A percentile compares a stretch with the other conserved stretches of the same genome.
Evolutionary conservation across 768 basidiomycete genomes (phyloP).

Genomic region (Boletus rubescentipes): DNA sequence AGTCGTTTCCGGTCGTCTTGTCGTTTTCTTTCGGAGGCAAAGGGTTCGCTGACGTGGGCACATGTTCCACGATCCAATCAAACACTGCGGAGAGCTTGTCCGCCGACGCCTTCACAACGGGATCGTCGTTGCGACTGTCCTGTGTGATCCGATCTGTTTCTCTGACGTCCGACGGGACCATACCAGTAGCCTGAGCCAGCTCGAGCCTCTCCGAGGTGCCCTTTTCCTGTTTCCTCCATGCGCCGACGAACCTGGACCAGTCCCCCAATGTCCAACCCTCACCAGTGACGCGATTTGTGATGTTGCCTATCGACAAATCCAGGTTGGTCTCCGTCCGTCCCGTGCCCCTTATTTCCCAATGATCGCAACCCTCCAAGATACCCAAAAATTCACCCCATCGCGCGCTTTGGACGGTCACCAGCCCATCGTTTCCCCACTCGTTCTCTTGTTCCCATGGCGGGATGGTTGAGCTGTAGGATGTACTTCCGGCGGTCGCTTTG

Average conservation of each 20-base stretch:
- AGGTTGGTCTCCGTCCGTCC: conserved; percentile 70
- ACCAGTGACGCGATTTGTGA: conserved; percentile 35
- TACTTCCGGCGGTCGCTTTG: conserved; percentile 25
- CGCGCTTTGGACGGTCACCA: conserved; percentile 90
- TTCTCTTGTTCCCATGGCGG: conserved; percentile 51
- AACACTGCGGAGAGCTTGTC: conserved; percentile 73
- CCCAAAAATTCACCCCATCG: conserved; percentile 97
- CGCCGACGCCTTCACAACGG: conserved; percentile 62
- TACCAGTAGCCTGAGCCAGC: conserved; percentile 24
- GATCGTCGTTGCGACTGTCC: conserved; percentile 50
- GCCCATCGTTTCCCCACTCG: conserved; percentile 85
- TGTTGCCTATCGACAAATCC: conserved; percentile 51
- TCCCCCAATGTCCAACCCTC: conserved; percentile 49
- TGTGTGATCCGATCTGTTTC: conserved; percentile 24
- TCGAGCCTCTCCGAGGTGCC: conserved; percentile 35
- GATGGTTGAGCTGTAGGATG: conserved; percentile 13
- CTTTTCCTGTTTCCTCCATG: conserved; percentile 59
- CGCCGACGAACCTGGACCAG: conserved; percentile 61
- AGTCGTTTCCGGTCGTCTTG: conserved; percentile 43
- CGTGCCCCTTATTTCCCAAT: conserved; percentile 94
- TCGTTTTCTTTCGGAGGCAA: conserved; percentile 25
- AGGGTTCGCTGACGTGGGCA: conserved; percentile 39
- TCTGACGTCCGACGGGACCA: conserved; percentile 6
- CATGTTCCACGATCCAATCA: conserved; percentile 77
- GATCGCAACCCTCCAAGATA: conserved; percentile 85